Evolutionary conservation across 257 asterid species (phyloP).

Genomic region (Linderniella brevidens): DNA sequence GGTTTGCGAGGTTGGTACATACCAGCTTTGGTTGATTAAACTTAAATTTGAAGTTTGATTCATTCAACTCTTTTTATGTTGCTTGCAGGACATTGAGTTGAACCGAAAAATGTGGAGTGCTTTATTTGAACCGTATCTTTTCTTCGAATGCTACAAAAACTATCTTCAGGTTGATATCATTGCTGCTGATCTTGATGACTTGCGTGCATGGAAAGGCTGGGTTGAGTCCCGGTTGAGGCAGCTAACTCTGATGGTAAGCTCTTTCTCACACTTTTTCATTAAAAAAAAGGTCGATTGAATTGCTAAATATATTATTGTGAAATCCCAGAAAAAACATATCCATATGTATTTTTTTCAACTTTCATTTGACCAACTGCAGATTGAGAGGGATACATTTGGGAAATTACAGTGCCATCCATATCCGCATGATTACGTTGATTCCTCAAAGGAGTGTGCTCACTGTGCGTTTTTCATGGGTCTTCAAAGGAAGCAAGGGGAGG

Average conservation of each 20-base stretch:
- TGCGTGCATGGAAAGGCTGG: constrained; percentile 98
- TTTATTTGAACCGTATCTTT: constrained; percentile 67
- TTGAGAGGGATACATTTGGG: constrained; percentile 76
- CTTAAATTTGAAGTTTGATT: not conserved
- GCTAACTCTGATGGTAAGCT: constrained; percentile 82
- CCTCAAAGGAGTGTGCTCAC: constrained; percentile 52
- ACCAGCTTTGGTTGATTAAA: constrained; percentile 3
- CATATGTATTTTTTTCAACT: too few relatives aligned
- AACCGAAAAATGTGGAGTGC: constrained; percentile 56
- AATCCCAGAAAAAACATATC: too few relatives aligned
- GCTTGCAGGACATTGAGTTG: constrained; percentile 77
- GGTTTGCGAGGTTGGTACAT: constrained; percentile 53
- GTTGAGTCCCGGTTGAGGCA: constrained; percentile 92
- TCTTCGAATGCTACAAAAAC: constrained; percentile 80
- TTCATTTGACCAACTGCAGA: constrained; percentile 39
- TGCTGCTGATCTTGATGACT: constrained; percentile 73
- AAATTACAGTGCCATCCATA: constrained; percentile 87
- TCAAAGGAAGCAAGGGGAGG: constrained; percentile 77
- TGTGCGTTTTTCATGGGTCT: constrained; percentile 82
- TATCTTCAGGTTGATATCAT: constrained; percentile 75
- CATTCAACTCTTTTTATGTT: too few relatives aligned
- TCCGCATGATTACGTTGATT: constrained; percentile 59
- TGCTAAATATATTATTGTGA: too few relatives aligned
- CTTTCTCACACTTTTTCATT: too few relatives aligned
- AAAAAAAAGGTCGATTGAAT: too few relatives aligned